Conservation (phyloP, 2,329 filamentous ascomycete genomes). For the Hymenotorrendiella dingleyae region DNA sequence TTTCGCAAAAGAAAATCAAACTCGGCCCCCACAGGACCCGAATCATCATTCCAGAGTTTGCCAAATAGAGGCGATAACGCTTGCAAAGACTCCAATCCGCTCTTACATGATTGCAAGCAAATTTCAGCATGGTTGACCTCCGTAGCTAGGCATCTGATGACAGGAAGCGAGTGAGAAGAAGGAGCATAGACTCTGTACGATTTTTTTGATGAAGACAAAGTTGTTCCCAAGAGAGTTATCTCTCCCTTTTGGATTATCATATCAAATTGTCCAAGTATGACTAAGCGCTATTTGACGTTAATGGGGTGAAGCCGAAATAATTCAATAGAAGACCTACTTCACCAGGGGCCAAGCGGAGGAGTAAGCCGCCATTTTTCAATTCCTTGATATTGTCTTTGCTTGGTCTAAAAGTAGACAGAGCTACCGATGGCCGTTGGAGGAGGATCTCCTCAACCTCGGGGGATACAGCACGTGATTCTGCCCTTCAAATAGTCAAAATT, state of each 20-base stretch:
- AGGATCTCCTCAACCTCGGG: conserved; percentile 18
- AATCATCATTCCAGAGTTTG: conserved; percentile 55
- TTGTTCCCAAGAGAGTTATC: conserved; percentile 60
- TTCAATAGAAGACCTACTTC: conserved; percentile 46
- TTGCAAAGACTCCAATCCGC: conserved; percentile 47
- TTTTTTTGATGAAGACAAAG: conserved; percentile 43
- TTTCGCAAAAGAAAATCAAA: conserved; percentile 13
- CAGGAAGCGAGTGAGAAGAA: conserved; percentile 63
- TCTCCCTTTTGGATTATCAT: conserved; percentile 56
- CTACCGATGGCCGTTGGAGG: conserved; percentile 32
- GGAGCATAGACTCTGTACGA: conserved; percentile 58
- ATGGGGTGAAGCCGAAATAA: too few species aligned
- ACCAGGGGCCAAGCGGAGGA: conserved; percentile 41
- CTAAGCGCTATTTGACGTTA: conserved; percentile 54
- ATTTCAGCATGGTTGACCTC: conserved; percentile 50
- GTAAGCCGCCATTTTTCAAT: conserved; percentile 34
- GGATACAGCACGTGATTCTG: conserved; percentile 21
- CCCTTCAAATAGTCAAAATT: conserved; percentile 27
- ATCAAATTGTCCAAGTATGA: conserved; percentile 63
- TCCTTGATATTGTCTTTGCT: conserved; percentile 39
- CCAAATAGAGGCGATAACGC: conserved; percentile 60
- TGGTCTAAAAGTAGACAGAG: conserved; percentile 39
- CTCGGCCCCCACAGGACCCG: conserved; percentile 18
- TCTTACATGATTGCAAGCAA: conserved; percentile 44
- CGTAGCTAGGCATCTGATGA: conserved; percentile 45